A percentile compares a stretch with the other conserved stretches of the same genome.
These are phyloP conservation scores for Toxicodendron radicans DNA, from an alignment of 345 rosid genomes.

Conservation along the genomic window DNA sequence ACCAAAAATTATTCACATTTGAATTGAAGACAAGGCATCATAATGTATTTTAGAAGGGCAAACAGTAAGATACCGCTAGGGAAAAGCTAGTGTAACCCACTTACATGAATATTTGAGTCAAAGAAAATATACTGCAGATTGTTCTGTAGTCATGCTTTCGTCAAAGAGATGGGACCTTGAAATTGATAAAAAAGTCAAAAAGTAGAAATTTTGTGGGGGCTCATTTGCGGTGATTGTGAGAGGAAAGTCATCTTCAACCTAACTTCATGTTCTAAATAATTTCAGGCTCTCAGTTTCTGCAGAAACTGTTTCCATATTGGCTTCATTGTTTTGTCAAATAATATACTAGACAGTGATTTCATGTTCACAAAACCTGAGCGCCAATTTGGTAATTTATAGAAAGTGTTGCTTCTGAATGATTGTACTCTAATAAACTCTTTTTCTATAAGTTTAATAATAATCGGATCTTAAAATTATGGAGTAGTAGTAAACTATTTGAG, in stretches of 20 bases:
- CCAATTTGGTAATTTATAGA: too few relatives aligned
- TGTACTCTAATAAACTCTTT: too few relatives aligned
- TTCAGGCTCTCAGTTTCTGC: background rate
- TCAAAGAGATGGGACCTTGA: conserved; percentile 17
- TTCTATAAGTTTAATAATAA: too few relatives aligned
- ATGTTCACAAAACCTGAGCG: too few relatives aligned
- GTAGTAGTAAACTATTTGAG: too few relatives aligned
- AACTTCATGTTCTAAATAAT: background rate
- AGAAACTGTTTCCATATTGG: too few relatives aligned
- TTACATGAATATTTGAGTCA: background rate
- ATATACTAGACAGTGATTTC: too few relatives aligned
- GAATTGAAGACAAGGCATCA: background rate
- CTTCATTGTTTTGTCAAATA: too few relatives aligned
- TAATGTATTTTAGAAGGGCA: background rate
- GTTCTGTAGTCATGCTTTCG: background rate
- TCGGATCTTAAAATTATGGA: too few relatives aligned
- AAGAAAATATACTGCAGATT: accelerated
- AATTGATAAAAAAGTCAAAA: conserved; percentile 17
- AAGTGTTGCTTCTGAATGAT: too few relatives aligned
- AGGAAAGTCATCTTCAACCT: background rate
- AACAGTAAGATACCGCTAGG: background rate
- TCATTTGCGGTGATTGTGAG: background rate
- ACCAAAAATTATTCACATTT: background rate
- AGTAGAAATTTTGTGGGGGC: conserved; percentile 1
- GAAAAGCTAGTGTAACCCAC: background rate